These are phyloP conservation scores for Solanum gandarillasii DNA, from an alignment of 257 asterid genomes.

Conservation along the genomic window DNA sequence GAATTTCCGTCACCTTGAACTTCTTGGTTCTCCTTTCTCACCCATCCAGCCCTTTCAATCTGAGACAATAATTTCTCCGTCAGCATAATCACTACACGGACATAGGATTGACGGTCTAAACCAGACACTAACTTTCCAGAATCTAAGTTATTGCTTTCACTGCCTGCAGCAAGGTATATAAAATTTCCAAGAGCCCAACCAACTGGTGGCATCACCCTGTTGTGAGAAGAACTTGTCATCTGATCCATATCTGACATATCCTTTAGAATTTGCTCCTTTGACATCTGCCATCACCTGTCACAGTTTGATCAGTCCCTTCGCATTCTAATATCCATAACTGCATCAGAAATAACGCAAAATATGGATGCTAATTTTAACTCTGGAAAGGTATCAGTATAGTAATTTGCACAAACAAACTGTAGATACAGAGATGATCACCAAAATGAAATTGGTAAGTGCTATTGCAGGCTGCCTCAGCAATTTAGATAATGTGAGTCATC, in stretches of 20 bases:
- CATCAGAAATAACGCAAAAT: not conserved
- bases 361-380: not conserved
- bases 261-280: constrained; percentile 62
- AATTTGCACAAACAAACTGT: not conserved
- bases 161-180: constrained; percentile 59
- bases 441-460: not conserved
- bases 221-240: constrained; percentile 15
- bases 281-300: constrained; percentile 96
- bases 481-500: not conserved
- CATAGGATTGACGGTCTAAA: constrained; percentile 53
- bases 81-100: constrained; percentile 45
- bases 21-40: constrained; percentile 32
- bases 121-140: constrained; percentile 54
- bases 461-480: not conserved
- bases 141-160: constrained; percentile 25
- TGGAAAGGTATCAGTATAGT: not conserved
- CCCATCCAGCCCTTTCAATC: constrained; percentile 36
- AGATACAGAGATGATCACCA: not conserved
- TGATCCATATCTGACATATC: constrained; percentile 52
- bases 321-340: constrained; percentile 11
- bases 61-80: constrained; percentile 49
- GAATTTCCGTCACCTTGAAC: constrained; percentile 23
- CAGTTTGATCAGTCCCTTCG: constrained; percentile 64
- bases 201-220: constrained; percentile 48
- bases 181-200: constrained; percentile 88